These are phyloP conservation scores for Emmonsiellopsis sp. DNA, from an alignment of 2,329 filamentous ascomycete genomes.

Conservation along the genomic window DNA sequence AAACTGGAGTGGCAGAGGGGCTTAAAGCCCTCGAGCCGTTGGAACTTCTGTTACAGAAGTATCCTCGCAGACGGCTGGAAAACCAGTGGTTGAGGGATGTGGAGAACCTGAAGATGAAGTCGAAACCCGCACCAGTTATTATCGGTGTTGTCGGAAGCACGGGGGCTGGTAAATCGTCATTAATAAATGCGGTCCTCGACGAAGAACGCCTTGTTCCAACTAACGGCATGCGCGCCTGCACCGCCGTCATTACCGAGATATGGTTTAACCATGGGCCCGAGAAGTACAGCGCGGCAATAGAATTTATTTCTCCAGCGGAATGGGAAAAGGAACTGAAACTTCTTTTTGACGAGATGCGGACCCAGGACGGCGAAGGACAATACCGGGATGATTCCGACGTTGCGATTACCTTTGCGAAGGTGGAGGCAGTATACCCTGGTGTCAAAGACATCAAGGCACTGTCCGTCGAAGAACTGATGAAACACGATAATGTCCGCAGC, in stretches of 20 bases:
- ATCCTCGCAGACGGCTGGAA: not conserved
- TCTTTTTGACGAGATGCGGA: slow-evolving; percentile 37
- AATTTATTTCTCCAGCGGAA: slow-evolving; percentile 46
- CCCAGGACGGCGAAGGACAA: slow-evolving; percentile 29
- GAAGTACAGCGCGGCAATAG: slow-evolving; percentile 47
- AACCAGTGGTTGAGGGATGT: not conserved
- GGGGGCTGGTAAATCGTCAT: slow-evolving; percentile 52
- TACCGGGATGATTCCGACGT: slow-evolving; percentile 34
- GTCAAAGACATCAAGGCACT: slow-evolving; percentile 32
- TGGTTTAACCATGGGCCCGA: slow-evolving; percentile 44
- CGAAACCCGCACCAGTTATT: slow-evolving; percentile 35
- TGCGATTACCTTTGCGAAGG: slow-evolving; percentile 34
- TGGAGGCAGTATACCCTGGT: slow-evolving; percentile 29
- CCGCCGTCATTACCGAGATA: slow-evolving; percentile 53
- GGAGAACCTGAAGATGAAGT: slow-evolving; percentile 21
- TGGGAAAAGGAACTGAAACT: slow-evolving; percentile 46
- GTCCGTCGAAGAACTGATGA: slow-evolving; percentile 35
- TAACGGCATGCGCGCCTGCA: slow-evolving; percentile 54
- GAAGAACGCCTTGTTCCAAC: slow-evolving; percentile 50
- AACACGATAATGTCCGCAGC: slow-evolving; percentile 27
- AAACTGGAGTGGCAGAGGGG: not conserved
- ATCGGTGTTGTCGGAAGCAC: slow-evolving; percentile 55
- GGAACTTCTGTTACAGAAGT: not conserved
- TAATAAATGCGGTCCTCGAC: slow-evolving; percentile 56
- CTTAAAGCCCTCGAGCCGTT: not conserved